Base-by-base conservation (phyloP, 1,284 basidiomycete genomes). In the Gastroboletus turbinatus region DNA sequence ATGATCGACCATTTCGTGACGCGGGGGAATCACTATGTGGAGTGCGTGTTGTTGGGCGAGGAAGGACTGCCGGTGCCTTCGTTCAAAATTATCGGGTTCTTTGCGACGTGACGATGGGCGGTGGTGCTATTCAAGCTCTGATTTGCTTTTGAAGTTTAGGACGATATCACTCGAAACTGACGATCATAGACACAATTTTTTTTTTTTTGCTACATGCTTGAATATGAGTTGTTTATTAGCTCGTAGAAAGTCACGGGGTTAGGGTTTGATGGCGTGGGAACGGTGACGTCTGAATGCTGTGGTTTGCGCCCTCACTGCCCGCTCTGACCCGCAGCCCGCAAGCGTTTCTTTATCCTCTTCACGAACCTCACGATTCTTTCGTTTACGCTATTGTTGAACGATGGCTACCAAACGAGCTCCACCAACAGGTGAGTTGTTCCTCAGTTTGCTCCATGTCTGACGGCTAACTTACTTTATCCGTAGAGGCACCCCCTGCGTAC, bases 21-120 rank as follows among this genome's bases (percentile, higher is more conserved):
- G 17, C 75, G 82, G 29, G 94, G 94, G 6, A 84, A 87, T 47
- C 94, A 96, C 70, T 96, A 81, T 67, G 88, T 95, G 54, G 92
- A 96, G 69, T 96, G 93, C 67, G 72, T 84, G 67, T 72, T 95
- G 49, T 64, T 87, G 60, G 94, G 94, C 16, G 88, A 91, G 59
- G 92, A 92, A 70, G 93, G 92, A 4, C 76, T 83, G 64, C 75
- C 75, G 43, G 84, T 90, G 13, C 80, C 88, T 23, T 76, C 83
- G 42, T 96, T 96, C 80, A 93, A 89, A 76, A 85, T 96, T 63
- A 81, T 95, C 32, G 93, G 92, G 46, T 79, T 96, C 50, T 92
- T 92, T 66, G 71, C 88, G 38, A 88, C 87, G 56, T 92, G 70
- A 72, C 14, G 11, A 13, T 4, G 8, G 29, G 27, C 3, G 32